These are phyloP conservation scores for Xylariaceae sp. DNA, from an alignment of 2,329 filamentous ascomycete genomes.

Conservation along the genomic window DNA sequence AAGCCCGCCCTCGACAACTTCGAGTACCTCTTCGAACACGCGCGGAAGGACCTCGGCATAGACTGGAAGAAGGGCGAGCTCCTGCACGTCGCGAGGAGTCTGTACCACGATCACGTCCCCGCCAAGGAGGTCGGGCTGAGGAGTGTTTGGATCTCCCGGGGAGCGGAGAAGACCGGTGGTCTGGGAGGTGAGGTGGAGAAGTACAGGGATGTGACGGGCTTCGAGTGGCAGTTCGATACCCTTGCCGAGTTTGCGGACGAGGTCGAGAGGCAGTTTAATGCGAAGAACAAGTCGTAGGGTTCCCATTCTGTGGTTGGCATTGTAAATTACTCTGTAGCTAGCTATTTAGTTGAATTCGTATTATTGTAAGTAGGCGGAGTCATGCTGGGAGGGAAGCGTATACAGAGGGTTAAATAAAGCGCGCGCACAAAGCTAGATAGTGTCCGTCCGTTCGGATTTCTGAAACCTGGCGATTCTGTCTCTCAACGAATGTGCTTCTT, in stretches of 20 bases:
- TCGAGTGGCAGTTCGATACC: slow-evolving; percentile 35
- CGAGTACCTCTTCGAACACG: slow-evolving; percentile 53
- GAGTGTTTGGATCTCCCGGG: slow-evolving; percentile 60
- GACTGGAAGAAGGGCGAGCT: slow-evolving; percentile 44
- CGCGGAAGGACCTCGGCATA: slow-evolving; percentile 49
- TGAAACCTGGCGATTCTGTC: too few species aligned
- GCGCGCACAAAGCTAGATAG: too few species aligned
- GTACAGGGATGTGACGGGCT: slow-evolving; percentile 29
- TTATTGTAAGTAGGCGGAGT: too few species aligned
- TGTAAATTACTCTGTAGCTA: too few species aligned
- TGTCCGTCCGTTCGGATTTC: too few species aligned
- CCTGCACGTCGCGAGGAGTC: slow-evolving; percentile 63
- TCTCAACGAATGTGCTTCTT: too few species aligned
- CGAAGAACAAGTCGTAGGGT: slow-evolving; percentile 15
- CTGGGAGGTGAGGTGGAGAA: slow-evolving; percentile 14
- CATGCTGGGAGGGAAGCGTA: too few species aligned
- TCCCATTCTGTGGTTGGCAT: background rate
- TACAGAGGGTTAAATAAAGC: too few species aligned
- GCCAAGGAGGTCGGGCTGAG: slow-evolving; percentile 54
- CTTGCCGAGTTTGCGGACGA: slow-evolving; percentile 36
- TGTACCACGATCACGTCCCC: slow-evolving; percentile 63
- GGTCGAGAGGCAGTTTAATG: slow-evolving; percentile 35
- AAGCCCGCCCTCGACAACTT: slow-evolving; percentile 65
- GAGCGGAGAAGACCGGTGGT: slow-evolving; percentile 32
- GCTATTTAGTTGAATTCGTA: too few species aligned